phyloP scores from a whole-genome alignment of 495 filamentous ascomycete species.

The Lepidopterella palustris region DNA sequence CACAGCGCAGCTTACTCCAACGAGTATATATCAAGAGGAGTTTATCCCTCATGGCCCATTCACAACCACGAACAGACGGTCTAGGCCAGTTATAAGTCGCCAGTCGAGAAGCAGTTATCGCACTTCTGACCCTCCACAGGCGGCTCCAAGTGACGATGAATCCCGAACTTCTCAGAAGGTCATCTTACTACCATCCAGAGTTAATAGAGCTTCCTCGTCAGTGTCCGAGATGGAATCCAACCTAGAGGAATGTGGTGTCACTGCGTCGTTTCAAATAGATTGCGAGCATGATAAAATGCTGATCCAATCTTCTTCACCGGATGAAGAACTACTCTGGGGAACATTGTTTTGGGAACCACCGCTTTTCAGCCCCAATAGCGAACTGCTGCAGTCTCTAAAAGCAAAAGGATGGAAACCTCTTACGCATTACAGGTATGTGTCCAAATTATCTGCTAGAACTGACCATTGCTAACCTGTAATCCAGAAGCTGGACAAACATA shows the following conservation, averaged over 20 bases:
- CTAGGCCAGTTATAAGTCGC: neutral
- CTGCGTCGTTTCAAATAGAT: neutral
- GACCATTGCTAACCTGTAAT: neutral
- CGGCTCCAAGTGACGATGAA: neutral
- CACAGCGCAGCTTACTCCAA: neutral
- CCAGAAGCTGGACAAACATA: constrained; percentile 11
- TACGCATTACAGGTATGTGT: constrained; percentile 1
- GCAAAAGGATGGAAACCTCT: constrained; percentile 6
- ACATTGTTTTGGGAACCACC: constrained; percentile 17
- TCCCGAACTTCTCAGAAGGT: neutral
- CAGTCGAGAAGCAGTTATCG: neutral
- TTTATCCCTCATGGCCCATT: neutral
- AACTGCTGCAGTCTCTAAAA: constrained; percentile 4
- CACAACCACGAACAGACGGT: neutral
- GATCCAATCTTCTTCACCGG: neutral
- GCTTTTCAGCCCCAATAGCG: neutral
- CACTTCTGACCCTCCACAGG: neutral
- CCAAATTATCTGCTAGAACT: neutral
- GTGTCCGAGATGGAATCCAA: neutral
- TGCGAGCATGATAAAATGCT: neutral
- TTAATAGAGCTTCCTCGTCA: neutral
- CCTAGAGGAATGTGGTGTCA: neutral
- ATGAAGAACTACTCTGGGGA: neutral
- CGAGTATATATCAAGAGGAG: neutral
- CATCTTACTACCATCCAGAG: neutral